Evolutionary conservation across 768 basidiomycete species (phyloP), one percentile per base, ranked within the genome.

Genomic region (Collybia sordida): DNA sequence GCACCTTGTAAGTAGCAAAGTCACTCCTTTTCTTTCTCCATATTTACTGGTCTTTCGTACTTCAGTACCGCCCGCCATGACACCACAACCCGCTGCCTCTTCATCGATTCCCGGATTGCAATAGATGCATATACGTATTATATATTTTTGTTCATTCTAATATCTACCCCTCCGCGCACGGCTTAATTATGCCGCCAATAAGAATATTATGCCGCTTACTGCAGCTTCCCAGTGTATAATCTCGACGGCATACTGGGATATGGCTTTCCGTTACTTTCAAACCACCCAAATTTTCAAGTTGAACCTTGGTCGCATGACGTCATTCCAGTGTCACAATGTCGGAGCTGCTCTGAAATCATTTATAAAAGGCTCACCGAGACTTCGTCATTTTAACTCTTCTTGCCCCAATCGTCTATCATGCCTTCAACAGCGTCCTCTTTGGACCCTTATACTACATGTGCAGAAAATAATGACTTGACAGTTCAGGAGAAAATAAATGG

Each of bases 391-490:
- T 11, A 31, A 31, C 4, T 7, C 19, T 27, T 31, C 34, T 27
- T 21, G 19, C 50, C 19, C 27, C 19, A 25, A 17, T 22, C 31
- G 40, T 6, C 47, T 31, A 55, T 25, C 52, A 61, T 61, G 59
- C 58, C 61, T 37, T 51, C 65, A 46, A 53, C 56, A 49, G 52
- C 62, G 45, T 49, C 60, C 31, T 51, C 58, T 27, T 83, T 91
- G 57, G 91, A 93, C 68, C 86, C 90, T 6, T 92, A 87, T 72
- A 81, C 84, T 57, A 69, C 77, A 47, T 71, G 81, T 45, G 82
- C 86, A 14, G 80, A 87, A 57, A 83, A 81, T 61, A 72, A 75
- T 46, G 64, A 75, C 52, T 68, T 79, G 41, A 72, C 80, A 4
- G 74, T 80, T 9, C 76, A 81, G 58, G 80, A 89, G 60, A 91